A percentile compares a stretch with the other conserved stretches of the same genome.
These are phyloP conservation scores for Leishmania lainsoni DNA, from an alignment of 208 protist species.

Conservation along the genomic window DNA sequence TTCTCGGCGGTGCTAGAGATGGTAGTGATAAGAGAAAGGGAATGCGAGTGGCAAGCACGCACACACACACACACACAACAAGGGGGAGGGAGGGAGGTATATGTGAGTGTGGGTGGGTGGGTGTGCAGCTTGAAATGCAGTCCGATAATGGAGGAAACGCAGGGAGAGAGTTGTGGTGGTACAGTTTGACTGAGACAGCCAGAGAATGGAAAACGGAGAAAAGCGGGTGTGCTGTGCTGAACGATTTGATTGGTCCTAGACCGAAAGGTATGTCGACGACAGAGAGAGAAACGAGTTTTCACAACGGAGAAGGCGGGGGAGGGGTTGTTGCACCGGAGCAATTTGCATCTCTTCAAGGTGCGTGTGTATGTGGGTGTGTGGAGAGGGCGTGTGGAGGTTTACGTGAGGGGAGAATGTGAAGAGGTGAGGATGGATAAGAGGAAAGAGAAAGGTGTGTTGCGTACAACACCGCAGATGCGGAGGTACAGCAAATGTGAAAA, in stretches of 20 bases:
- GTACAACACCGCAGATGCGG: not conserved
- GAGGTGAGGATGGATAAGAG: not conserved
- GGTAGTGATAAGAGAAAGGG: not conserved
- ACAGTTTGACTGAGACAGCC: not conserved
- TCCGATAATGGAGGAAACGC: not conserved
- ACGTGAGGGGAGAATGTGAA: not conserved
- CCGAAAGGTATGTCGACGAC: not conserved
- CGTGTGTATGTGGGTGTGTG: constrained; percentile 1
- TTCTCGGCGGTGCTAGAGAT: not conserved
- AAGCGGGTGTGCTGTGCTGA: not conserved
- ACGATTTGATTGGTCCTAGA: constrained; percentile 1
- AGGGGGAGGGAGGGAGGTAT: not conserved
- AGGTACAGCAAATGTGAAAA: not conserved
- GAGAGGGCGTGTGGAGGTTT: not conserved
- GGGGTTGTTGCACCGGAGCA: not conserved
- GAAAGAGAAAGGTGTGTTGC: not conserved
- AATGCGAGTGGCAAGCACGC: not conserved
- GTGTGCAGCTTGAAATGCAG: not conserved
- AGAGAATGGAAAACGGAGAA: not conserved
- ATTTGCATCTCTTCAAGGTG: not conserved
- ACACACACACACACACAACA: not conserved
- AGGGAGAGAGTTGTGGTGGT: not conserved
- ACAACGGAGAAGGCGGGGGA: not conserved
- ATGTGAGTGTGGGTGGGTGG: not conserved
- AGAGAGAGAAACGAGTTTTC: not conserved